Conservation (phyloP, 2,329 filamentous ascomycete genomes). For the Diaporthe amygdali region DNA sequence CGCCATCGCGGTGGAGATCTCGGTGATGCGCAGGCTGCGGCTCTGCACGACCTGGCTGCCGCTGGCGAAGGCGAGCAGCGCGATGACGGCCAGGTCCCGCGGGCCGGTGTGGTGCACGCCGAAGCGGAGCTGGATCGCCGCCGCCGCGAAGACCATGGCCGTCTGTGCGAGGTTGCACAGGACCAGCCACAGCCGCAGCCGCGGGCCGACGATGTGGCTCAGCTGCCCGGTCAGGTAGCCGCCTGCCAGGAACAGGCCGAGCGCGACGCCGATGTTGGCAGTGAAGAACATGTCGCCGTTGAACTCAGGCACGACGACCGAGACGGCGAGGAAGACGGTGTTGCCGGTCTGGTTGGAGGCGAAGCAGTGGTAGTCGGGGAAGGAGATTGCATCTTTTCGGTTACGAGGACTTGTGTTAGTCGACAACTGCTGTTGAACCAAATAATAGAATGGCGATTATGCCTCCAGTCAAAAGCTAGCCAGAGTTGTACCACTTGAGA, state of each 20-base stretch:
- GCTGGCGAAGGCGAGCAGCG: conserved; percentile 58
- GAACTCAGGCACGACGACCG: conserved; percentile 53
- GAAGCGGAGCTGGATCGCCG: conserved; percentile 50
- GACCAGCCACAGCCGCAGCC: conserved; percentile 58
- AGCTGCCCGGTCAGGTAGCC: conserved; percentile 62
- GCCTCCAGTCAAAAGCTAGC: background rate
- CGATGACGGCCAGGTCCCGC: conserved; percentile 50
- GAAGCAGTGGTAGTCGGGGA: conserved; percentile 67
- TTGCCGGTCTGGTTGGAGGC: conserved; percentile 71
- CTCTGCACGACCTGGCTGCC: conserved; percentile 65
- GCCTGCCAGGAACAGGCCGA: conserved; percentile 61
- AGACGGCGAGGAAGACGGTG: conserved; percentile 62
- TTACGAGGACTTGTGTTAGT: background rate
- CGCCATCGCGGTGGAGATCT: conserved; percentile 70
- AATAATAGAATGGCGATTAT: background rate
- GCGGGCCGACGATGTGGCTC: conserved; percentile 56
- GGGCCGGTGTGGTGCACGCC: conserved; percentile 42
- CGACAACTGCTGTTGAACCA: too few species aligned
- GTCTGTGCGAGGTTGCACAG: conserved; percentile 61
- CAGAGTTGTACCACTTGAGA: too few species aligned
- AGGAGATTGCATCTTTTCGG: conserved; percentile 58
- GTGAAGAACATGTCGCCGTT: conserved; percentile 55
- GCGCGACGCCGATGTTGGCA: conserved; percentile 58
- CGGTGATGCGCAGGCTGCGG: conserved; percentile 58
- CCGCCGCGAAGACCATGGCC: conserved; percentile 56